These are phyloP conservation scores for Rubroboletus satanas DNA, from an alignment of 768 basidiomycete genomes.

Conservation along the genomic window DNA sequence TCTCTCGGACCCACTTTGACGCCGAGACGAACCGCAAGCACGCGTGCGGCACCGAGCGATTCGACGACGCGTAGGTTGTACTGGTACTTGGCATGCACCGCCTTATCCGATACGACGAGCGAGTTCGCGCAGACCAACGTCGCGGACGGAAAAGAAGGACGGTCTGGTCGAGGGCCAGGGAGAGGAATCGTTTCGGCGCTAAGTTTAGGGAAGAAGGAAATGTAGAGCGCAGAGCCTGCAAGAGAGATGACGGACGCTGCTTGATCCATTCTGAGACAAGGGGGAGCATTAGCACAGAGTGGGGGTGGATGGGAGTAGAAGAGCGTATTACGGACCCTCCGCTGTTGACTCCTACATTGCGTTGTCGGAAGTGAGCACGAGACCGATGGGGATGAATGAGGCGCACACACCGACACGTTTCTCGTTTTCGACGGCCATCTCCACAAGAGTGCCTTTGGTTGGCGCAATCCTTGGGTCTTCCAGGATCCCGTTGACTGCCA, in stretches of 20 bases:
- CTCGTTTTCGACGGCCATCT: slow-evolving; percentile 81
- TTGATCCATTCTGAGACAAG: slow-evolving; percentile 72
- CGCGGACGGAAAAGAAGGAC: slow-evolving; percentile 24
- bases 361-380: background rate
- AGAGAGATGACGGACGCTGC: slow-evolving; percentile 80
- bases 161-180: slow-evolving; percentile 33
- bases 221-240: slow-evolving; percentile 68
- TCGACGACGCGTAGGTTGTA: slow-evolving; percentile 95
- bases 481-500: slow-evolving; percentile 70
- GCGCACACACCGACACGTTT: slow-evolving; percentile 60
- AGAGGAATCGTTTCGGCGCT: slow-evolving; percentile 64
- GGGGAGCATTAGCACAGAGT: slow-evolving; percentile 6
- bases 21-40: slow-evolving; percentile 61
- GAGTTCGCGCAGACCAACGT: slow-evolving; percentile 41
- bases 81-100: slow-evolving; percentile 64
- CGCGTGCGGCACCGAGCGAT: slow-evolving; percentile 72
- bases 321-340: slow-evolving; percentile 54
- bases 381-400: background rate
- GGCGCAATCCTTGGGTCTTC: slow-evolving; percentile 14
- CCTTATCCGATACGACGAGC: slow-evolving; percentile 78
- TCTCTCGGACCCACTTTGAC: slow-evolving; percentile 36
- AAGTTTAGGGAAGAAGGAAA: slow-evolving; percentile 77
- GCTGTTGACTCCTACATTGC: slow-evolving; percentile 57
- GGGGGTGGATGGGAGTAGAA: background rate
- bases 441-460: slow-evolving; percentile 68